Evolutionary conservation across 257 asterid genomes (phyloP).

Genomic region (Solanum sitiens): DNA sequence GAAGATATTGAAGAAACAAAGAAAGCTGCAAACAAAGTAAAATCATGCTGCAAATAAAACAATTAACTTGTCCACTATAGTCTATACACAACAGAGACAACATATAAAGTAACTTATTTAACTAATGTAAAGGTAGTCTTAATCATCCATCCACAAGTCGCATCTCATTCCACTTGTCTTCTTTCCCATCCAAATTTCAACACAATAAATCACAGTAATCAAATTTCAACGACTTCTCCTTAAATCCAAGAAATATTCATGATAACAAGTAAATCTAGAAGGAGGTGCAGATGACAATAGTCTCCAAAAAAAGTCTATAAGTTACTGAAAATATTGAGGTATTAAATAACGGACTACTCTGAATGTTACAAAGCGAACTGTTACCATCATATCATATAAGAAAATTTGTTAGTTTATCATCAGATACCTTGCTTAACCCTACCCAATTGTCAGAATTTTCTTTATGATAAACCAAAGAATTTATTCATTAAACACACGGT

Average conservation of each 20-base stretch:
- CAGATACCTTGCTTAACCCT: background rate
- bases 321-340: background rate
- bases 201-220: background rate
- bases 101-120: background rate
- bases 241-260: background rate
- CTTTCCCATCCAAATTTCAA: background rate
- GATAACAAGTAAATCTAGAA: background rate
- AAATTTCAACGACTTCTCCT: background rate
- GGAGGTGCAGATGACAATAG: background rate
- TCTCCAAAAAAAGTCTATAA: background rate
- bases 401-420: background rate
- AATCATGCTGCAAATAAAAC: background rate
- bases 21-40: background rate
- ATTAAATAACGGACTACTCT: background rate
- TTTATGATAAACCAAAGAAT: background rate
- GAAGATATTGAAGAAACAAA: background rate
- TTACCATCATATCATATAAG: background rate
- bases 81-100: background rate
- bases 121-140: background rate
- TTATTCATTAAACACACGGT: background rate
- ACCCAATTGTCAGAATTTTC: background rate
- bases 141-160: background rate
- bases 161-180: background rate
- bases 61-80: background rate
- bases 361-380: background rate